These are phyloP conservation scores for Russula ochroleuca DNA, from an alignment of 768 basidiomycete species.

Conservation along the genomic window DNA sequence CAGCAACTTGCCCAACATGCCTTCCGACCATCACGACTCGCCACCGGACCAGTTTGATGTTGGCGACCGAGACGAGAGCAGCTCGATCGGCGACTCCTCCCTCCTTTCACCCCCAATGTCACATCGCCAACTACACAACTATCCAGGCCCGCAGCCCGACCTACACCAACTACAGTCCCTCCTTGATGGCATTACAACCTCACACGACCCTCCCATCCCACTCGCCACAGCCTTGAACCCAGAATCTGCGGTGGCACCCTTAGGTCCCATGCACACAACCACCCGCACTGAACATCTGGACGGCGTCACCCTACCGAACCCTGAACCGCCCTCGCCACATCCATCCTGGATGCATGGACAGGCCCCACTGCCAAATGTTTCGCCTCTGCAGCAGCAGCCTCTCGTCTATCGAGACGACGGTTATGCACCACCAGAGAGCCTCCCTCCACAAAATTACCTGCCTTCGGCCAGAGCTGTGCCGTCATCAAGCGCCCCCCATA, in stretches of 20 bases:
- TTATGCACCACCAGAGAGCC: slow-evolving; percentile 13
- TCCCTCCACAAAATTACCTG: slow-evolving; percentile 20
- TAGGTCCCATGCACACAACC: neutral
- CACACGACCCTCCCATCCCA: neutral
- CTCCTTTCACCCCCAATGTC: slow-evolving; percentile 17
- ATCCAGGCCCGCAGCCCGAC: slow-evolving; percentile 1
- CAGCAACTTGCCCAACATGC: slow-evolving; percentile 19
- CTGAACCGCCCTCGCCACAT: slow-evolving; percentile 18
- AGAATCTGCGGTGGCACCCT: neutral
- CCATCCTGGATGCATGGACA: neutral
- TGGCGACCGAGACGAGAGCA: slow-evolving; percentile 3
- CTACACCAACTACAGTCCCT: neutral
- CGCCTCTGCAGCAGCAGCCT: neutral
- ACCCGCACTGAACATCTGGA: neutral
- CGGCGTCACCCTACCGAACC: neutral
- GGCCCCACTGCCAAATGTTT: neutral
- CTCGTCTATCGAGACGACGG: slow-evolving; percentile 1
- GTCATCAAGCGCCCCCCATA: slow-evolving; percentile 7
- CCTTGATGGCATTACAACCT: neutral
- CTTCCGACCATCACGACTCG: slow-evolving; percentile 16
- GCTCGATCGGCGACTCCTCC: slow-evolving; percentile 15
- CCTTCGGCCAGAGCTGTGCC: neutral
- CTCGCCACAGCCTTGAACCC: neutral
- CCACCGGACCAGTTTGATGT: neutral
- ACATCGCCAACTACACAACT: slow-evolving; percentile 1